These are phyloP conservation scores for Talaromyces sp. DNA, from an alignment of 2,329 filamentous ascomycete species.

Conservation along the genomic window DNA sequence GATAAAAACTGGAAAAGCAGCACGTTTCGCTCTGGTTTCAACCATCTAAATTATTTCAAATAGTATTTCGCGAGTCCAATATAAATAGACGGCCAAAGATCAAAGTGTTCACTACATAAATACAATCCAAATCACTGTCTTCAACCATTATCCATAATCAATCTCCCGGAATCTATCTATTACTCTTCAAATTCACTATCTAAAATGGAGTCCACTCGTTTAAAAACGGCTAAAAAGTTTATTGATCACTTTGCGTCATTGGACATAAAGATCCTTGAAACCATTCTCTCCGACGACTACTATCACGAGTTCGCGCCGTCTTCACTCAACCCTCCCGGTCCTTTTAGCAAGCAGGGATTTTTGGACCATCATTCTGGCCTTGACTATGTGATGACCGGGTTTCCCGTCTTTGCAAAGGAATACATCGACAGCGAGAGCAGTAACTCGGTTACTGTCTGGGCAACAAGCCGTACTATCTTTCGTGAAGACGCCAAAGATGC, in stretches of 20 bases:
- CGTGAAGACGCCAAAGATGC: constrained; percentile 20
- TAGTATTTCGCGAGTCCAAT: too few relatives aligned
- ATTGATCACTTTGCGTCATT: neutral
- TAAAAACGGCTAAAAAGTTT: constrained; percentile 1
- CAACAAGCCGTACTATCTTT: constrained; percentile 20
- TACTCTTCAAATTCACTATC: neutral
- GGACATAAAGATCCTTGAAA: neutral
- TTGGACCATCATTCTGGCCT: constrained; percentile 9
- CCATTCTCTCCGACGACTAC: neutral
- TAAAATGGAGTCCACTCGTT: neutral
- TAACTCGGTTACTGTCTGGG: constrained; percentile 24
- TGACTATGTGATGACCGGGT: constrained; percentile 6
- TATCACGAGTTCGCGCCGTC: constrained; percentile 1
- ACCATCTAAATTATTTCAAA: too few relatives aligned
- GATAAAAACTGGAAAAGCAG: neutral
- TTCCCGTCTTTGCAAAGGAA: constrained; percentile 14
- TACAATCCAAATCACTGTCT: too few relatives aligned
- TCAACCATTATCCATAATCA: too few relatives aligned
- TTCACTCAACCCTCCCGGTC: neutral
- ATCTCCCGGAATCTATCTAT: neutral
- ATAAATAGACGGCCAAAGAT: too few relatives aligned
- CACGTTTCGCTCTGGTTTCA: neutral
- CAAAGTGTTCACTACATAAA: too few relatives aligned
- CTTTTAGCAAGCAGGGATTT: constrained; percentile 10
- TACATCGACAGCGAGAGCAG: constrained; percentile 10